phyloP scores from a whole-genome alignment of 306 rosid genomes.

The Oemleria cerasiformis region DNA sequence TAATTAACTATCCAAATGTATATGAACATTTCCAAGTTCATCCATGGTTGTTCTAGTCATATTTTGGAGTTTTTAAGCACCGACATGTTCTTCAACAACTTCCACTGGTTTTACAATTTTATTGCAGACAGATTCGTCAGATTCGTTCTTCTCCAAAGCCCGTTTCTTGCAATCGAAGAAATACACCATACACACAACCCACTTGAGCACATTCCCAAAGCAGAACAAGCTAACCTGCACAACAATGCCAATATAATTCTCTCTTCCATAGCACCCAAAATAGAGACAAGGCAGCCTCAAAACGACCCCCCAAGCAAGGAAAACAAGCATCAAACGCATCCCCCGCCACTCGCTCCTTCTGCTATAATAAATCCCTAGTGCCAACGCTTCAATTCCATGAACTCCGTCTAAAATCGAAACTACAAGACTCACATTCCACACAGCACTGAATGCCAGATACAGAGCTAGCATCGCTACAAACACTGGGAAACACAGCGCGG shows the following conservation, averaged over 20 bases:
- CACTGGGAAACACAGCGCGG: slow-evolving; percentile 10
- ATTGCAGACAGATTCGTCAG: not conserved
- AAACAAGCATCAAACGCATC: slow-evolving; percentile 39
- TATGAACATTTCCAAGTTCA: not conserved
- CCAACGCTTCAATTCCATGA: slow-evolving; percentile 29
- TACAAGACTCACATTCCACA: slow-evolving; percentile 55
- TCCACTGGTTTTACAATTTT: slow-evolving; percentile 30
- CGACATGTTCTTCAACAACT: not conserved
- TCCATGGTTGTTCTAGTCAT: not conserved
- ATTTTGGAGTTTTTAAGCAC: too few species aligned
- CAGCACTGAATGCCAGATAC: slow-evolving; percentile 42
- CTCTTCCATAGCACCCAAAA: slow-evolving; percentile 36
- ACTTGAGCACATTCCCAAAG: slow-evolving; percentile 44
- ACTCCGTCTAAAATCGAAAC: slow-evolving; percentile 40
- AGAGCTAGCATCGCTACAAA: slow-evolving; percentile 21
- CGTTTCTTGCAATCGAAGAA: slow-evolving; percentile 49
- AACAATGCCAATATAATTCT: slow-evolving; percentile 29
- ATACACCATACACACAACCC: slow-evolving; percentile 49
- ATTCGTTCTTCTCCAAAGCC: slow-evolving; percentile 33
- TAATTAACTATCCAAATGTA: not conserved
- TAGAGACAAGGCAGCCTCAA: slow-evolving; percentile 35
- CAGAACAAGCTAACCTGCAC: slow-evolving; percentile 36
- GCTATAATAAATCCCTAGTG: slow-evolving; percentile 29
- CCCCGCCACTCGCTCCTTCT: slow-evolving; percentile 41
- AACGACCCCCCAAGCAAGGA: slow-evolving; percentile 43